Conservation (phyloP, 441 rosid species). For the Adansonia gregorii region DNA sequence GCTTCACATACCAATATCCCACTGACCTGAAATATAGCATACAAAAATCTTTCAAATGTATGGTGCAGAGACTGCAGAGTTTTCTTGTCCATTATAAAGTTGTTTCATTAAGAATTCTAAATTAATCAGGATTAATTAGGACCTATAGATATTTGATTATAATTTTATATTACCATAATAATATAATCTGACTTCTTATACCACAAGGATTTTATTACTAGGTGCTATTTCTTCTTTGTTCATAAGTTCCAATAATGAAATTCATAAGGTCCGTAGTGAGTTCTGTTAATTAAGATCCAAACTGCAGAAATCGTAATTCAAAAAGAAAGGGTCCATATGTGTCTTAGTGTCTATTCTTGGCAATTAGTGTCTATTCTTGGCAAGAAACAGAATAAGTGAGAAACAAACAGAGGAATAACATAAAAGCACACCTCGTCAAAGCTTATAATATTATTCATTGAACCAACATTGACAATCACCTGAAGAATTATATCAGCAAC, state of each 20-base stretch:
- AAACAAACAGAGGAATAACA: neutral
- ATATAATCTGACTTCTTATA: neutral
- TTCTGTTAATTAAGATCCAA: constrained; percentile 12
- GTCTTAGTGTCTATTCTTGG: neutral
- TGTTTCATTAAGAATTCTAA: constrained; percentile 9
- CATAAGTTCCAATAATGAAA: constrained; percentile 1
- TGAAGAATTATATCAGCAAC: constrained; percentile 33
- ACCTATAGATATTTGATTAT: neutral
- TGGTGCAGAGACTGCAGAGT: neutral
- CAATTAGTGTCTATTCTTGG: neutral
- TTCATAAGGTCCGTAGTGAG: neutral
- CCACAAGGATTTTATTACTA: neutral
- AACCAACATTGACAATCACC: constrained; percentile 80
- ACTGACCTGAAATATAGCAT: constrained; percentile 61
- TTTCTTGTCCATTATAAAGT: constrained; percentile 6
- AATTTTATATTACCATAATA: neutral
- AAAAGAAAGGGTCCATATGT: neutral
- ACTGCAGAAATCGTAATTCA: neutral
- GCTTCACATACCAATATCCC: constrained; percentile 96
- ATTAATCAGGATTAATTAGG: neutral
- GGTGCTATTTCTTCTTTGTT: neutral
- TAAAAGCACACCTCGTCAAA: constrained; percentile 68
- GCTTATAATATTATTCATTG: constrained; percentile 71
- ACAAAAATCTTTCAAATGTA: constrained; percentile 28
- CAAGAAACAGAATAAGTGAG: neutral